A percentile compares a stretch with the other conserved stretches of the same genome.
These are phyloP conservation scores for Gastroboletus turbinatus DNA, from an alignment of 1,284 basidiomycete species.

Conservation along the genomic window DNA sequence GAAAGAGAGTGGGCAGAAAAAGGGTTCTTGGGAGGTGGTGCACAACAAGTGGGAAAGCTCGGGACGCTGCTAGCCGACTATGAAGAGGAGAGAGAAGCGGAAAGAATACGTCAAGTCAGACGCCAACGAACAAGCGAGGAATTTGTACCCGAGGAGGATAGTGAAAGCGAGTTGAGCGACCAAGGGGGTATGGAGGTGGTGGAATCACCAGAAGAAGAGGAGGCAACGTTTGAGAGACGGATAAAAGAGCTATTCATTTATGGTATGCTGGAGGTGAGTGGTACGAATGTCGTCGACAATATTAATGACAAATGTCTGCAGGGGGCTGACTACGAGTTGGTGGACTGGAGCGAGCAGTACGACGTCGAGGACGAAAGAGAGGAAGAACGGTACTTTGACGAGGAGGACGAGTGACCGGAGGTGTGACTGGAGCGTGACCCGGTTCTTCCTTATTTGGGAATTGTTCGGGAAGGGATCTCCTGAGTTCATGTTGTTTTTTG, in stretches of 20 bases:
- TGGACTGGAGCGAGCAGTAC: constrained; percentile 76
- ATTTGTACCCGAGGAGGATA: constrained; percentile 63
- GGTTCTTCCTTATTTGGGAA: constrained; percentile 12
- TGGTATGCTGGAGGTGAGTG: constrained; percentile 66
- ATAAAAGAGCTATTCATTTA: constrained; percentile 73
- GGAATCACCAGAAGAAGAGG: constrained; percentile 44
- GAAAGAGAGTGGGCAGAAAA: constrained; percentile 67
- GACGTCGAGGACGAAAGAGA: constrained; percentile 61
- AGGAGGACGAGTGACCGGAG: constrained; percentile 51
- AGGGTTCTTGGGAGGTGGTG: constrained; percentile 57
- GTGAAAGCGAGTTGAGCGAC: constrained; percentile 45
- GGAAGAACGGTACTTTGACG: constrained; percentile 77
- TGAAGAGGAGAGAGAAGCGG: constrained; percentile 72
- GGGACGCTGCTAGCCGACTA: constrained; percentile 64
- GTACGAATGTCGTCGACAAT: background rate
- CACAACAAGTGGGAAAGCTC: constrained; percentile 66
- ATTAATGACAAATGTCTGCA: constrained; percentile 29
- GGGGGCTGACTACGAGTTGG: constrained; percentile 67
- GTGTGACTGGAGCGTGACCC: constrained; percentile 6
- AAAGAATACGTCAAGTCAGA: constrained; percentile 52
- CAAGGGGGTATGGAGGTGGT: constrained; percentile 33
- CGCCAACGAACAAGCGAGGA: constrained; percentile 42
- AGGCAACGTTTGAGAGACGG: constrained; percentile 53
- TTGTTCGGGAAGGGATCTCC: constrained; percentile 1
- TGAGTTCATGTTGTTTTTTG: constrained; percentile 2